Base-by-base conservation (phyloP, 495 filamentous ascomycete species). In the Penicillium nucicola region DNA sequence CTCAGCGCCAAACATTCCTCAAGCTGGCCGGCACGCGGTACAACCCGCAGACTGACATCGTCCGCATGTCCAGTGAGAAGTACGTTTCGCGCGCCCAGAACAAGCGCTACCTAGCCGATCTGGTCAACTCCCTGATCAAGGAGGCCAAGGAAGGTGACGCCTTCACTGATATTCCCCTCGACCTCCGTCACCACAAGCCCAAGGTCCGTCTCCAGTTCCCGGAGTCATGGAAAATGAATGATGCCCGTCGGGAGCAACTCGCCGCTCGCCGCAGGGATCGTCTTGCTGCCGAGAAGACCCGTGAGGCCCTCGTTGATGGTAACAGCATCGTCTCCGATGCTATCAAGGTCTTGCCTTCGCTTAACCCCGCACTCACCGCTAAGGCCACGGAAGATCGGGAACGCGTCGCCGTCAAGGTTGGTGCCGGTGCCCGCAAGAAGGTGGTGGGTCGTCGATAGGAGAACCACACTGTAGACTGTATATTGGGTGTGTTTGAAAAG, bases 11-110 rank as follows among this genome's bases (percentile, higher is more conserved):
- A 60, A 97, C 96, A 61, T 75, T 98, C 55, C 84, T 88, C 64
- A 97, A 97, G 75, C 74, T 98, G 19, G 83, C 81, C 22, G 95
- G 93, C 4, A 64, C 82, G n/a, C 84, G 93, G 54, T 97, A 91
- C 78, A 93, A 99, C 72, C 92, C 91, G 2, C 77, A 85, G 45
- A 93, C 80, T 48, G 85, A 90, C 53, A 78, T 90, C 56, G 79
- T 95, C 39, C 88, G 86, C 69, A 96, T 99, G 81, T 89, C 86
- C 58, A 89, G 88, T 71, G 93, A 97, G 70, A 84, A 85, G 66
- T 96, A 89, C 61, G 78, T 85, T 63, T 85, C 88, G 31, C 84
- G 86, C 56, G 90, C 90, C 11, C 92, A 97, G 74, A 99, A 99
- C 74, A 99, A 97, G 75, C 84, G 91, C 6, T 96, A 92, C 60